These are phyloP conservation scores for Cryptococcus sp. DNA, from an alignment of 1,284 basidiomycete genomes.

Conservation along the genomic window DNA sequence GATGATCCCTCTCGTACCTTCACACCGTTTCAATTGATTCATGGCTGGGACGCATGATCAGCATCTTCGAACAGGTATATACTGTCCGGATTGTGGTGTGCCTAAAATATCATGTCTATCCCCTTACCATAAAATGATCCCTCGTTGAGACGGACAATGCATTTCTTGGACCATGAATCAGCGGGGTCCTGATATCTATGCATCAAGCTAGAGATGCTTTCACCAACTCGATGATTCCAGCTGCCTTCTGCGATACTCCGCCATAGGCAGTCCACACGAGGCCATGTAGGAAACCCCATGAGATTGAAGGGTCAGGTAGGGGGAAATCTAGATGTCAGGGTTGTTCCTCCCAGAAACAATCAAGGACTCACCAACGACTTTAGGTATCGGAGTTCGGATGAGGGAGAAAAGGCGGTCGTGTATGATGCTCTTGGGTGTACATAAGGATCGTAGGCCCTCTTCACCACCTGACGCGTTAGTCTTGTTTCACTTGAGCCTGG, in stretches of 20 bases:
- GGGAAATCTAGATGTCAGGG: slow-evolving; percentile 22
- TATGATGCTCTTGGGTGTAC: slow-evolving; percentile 80
- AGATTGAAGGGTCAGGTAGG: slow-evolving; percentile 18
- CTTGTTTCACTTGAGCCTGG: neutral
- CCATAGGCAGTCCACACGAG: slow-evolving; percentile 71
- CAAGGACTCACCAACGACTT: slow-evolving; percentile 20
- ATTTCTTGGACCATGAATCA: too few relatives aligned
- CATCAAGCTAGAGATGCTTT: slow-evolving; percentile 13
- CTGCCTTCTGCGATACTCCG: slow-evolving; percentile 43
- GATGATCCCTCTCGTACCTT: too few relatives aligned
- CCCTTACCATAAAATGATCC: too few relatives aligned
- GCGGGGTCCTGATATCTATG: too few relatives aligned
- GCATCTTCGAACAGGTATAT: too few relatives aligned
- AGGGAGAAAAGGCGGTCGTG: slow-evolving; percentile 76
- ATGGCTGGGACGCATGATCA: too few relatives aligned
- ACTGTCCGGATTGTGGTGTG: too few relatives aligned
- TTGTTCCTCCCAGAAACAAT: neutral
- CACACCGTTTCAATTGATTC: too few relatives aligned
- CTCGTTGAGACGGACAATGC: too few relatives aligned
- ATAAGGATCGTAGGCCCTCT: slow-evolving; percentile 82
- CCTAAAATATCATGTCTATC: too few relatives aligned
- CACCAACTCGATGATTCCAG: slow-evolving; percentile 32
- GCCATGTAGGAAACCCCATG: slow-evolving; percentile 72
- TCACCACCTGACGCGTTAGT: slow-evolving; percentile 66
- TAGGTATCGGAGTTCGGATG: slow-evolving; percentile 78